Evolutionary conservation across 768 basidiomycete genomes (phyloP), one percentile per base, ranked within the genome.

Genomic region (Calocera viscosa): DNA sequence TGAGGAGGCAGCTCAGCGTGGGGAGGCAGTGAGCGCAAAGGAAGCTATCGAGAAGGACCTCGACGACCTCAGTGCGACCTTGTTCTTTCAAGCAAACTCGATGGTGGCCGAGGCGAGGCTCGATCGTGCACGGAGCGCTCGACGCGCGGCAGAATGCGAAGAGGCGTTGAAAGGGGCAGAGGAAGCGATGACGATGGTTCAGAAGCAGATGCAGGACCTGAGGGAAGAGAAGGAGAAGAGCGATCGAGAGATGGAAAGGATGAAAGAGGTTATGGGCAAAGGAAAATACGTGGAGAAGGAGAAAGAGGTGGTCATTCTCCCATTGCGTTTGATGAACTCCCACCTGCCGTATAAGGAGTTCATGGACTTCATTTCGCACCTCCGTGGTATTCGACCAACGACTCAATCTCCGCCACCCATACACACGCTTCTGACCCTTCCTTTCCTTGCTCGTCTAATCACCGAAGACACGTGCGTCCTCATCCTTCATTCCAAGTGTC

Each of bases 51-150:
- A 99, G 79, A 86, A 88, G 77, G 95, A 99, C 69, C 80, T 99
- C 64, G 94, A 96, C 74, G 91, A 95, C 75, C 86, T 99, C 68
- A 93, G 93, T 69, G 92, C 93, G 17, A 83, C 79, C 63, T 79
- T 99, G 19, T 99, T 99, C 73, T 83, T 84, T 64, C 89, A 96
- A 77, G 95, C 95, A 5, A 98, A 99, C 75, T 87, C 83, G 5
- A 99, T 99, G 96, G 95, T 98, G n/a, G 92, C 91, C 0, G 89
- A 92, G 74, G 95, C 94, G 24, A 83, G 94, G 17, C 82, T 86
- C 68, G 78, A 75, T 17, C 78, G 81, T 38, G 86, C 88, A 2
- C 34, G 60, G 8, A 87, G 89, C 80, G 82, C 93, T 72, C 81
- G 86, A 43, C 89, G 90, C 72, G 85, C 88, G 1, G 83, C 84